phyloP scores from a whole-genome alignment of 2,329 filamentous ascomycete species.

The Pleomassaria siparia region DNA sequence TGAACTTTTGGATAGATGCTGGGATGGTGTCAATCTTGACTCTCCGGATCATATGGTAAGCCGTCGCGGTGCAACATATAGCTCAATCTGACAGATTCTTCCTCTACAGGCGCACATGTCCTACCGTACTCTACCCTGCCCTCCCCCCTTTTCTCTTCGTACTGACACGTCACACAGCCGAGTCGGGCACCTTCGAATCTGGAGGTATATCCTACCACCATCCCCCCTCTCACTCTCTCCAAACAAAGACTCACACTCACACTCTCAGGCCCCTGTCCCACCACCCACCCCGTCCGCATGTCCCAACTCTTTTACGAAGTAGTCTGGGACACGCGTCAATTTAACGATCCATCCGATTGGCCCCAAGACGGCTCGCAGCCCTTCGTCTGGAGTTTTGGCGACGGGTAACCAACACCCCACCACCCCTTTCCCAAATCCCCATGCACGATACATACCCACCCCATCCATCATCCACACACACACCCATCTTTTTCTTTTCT shows the following conservation, averaged over 20 bases:
- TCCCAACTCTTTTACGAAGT: constrained; percentile 29
- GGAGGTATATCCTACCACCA: constrained; percentile 56
- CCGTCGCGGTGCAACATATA: no score
- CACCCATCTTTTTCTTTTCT: not conserved
- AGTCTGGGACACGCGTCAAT: constrained; percentile 40
- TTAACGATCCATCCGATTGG: constrained; percentile 27
- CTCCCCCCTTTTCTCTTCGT: constrained; percentile 1
- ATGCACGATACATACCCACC: no score
- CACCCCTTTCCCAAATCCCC: not conserved
- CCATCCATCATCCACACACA: not conserved
- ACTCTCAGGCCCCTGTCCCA: constrained; percentile 53
- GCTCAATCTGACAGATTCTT: constrained; percentile 13
- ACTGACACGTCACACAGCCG: constrained; percentile 12
- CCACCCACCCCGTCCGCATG: constrained; percentile 46
- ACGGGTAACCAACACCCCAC: constrained; percentile 32
- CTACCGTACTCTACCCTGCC: not conserved
- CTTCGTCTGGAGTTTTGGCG: constrained; percentile 34
- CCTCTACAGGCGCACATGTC: constrained; percentile 5
- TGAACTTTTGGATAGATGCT: not conserved
- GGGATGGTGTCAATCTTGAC: constrained; percentile 20
- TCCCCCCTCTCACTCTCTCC: constrained; percentile 45
- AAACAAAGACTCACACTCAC: not conserved
- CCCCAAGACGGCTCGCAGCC: constrained; percentile 34
- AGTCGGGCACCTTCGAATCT: constrained; percentile 26
- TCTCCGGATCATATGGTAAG: constrained; percentile 38